phyloP scores from a whole-genome alignment of 768 basidiomycete species.

The Agaricus subrufescens region DNA sequence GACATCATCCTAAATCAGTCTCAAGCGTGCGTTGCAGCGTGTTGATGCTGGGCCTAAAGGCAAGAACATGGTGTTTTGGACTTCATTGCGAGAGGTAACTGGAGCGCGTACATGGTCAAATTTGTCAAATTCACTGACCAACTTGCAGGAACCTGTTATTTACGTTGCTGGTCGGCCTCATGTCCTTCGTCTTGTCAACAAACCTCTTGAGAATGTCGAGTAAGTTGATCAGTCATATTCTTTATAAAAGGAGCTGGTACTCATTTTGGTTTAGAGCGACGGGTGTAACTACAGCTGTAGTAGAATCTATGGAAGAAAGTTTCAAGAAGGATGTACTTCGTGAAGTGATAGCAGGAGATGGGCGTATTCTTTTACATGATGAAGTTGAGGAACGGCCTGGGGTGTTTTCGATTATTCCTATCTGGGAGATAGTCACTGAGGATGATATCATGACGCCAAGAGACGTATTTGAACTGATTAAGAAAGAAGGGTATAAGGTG shows the following conservation, averaged over 20 bases:
- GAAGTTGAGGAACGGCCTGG: constrained; percentile 94
- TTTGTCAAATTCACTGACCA: neutral
- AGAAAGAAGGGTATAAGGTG: constrained; percentile 74
- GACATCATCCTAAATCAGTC: constrained; percentile 32
- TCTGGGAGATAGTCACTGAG: constrained; percentile 86
- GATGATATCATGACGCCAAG: constrained; percentile 84
- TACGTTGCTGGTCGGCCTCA: constrained; percentile 86
- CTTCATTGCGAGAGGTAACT: constrained; percentile 82
- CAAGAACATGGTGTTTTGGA: constrained; percentile 79
- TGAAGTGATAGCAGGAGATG: constrained; percentile 68
- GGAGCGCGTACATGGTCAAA: no score
- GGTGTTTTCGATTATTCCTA: constrained; percentile 84
- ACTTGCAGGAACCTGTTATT: constrained; percentile 79
- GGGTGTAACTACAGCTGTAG: constrained; percentile 84
- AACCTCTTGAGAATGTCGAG: constrained; percentile 94
- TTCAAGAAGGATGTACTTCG: constrained; percentile 86
- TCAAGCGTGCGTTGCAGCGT: constrained; percentile 71
- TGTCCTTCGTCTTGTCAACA: constrained; percentile 82
- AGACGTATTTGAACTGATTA: constrained; percentile 75
- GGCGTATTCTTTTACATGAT: constrained; percentile 88
- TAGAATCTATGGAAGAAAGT: constrained; percentile 85
- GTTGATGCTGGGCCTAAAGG: constrained; percentile 84
- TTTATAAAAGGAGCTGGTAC: neutral
- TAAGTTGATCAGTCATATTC: constrained; percentile 32
- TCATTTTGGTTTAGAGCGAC: constrained; percentile 59